Percentiles rank a stretch among this genome's conserved stretches.
These are phyloP conservation scores for Phytophthora macrochlamydospora DNA, from an alignment of 352 stramenopile species.

Conservation along the genomic window DNA sequence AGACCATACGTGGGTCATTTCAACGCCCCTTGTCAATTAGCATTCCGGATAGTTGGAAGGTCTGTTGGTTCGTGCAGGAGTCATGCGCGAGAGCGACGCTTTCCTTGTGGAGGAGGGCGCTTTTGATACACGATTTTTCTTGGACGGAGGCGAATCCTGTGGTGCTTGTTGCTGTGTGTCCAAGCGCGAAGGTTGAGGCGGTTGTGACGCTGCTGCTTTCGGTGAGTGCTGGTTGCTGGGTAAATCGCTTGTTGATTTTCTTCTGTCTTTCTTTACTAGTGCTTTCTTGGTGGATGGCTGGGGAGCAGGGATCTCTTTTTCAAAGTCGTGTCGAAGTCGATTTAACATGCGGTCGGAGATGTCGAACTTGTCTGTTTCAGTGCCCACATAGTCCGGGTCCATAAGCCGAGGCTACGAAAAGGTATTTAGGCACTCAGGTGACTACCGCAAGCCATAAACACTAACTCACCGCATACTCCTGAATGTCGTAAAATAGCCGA, in stretches of 20 bases:
- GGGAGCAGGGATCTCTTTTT: slow-evolving; percentile 12
- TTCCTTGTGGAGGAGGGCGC: slow-evolving; percentile 27
- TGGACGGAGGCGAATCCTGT: not conserved
- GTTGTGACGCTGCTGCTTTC: slow-evolving; percentile 16
- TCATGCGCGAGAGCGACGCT: slow-evolving; percentile 17
- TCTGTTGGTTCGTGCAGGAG: not conserved
- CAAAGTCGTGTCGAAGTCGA: slow-evolving; percentile 38
- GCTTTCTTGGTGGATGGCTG: slow-evolving; percentile 11
- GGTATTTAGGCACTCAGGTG: not conserved
- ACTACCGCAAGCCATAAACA: not conserved
- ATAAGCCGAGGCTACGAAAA: slow-evolving; percentile 36
- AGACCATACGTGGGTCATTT: not conserved
- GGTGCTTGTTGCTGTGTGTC: slow-evolving; percentile 4
- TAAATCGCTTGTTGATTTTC: slow-evolving; percentile 4
- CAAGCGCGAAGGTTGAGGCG: slow-evolving; percentile 7
- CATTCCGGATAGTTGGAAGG: not conserved
- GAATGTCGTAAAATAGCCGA: slow-evolving; percentile 77
- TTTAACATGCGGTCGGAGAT: slow-evolving; percentile 41
- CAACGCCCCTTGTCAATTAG: not conserved
- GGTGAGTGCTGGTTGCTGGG: slow-evolving; percentile 11
- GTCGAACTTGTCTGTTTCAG: slow-evolving; percentile 38
- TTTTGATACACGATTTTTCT: slow-evolving; percentile 15
- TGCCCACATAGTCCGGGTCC: slow-evolving; percentile 27
- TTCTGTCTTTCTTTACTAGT: not conserved
- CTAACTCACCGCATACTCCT: slow-evolving; percentile 57